phyloP scores from a whole-genome alignment of 306 rosid genomes.

The Quercus berberidifolia region DNA sequence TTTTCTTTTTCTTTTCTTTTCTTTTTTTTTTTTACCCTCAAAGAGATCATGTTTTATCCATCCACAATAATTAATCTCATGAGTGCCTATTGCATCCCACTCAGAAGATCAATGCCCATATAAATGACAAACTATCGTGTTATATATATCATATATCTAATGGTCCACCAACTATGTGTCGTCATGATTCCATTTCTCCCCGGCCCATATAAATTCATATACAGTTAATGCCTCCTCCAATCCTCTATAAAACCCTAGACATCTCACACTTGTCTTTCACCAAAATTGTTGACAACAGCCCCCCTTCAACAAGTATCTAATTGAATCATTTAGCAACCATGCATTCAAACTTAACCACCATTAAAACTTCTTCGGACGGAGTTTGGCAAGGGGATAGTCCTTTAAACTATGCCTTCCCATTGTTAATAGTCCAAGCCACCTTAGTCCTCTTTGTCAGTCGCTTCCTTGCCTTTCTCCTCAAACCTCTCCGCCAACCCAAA shows the following conservation, averaged over 20 bases:
- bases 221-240: not conserved
- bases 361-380: conserved; percentile 66
- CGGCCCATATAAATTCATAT: not conserved
- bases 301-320: not conserved
- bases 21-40: no score
- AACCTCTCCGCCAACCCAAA: conserved; percentile 87
- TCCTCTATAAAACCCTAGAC: not conserved
- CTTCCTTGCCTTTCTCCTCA: conserved; percentile 60
- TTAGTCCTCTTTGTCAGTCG: conserved; percentile 49
- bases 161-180: not conserved
- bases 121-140: not conserved
- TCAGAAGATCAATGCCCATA: not conserved
- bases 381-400: conserved; percentile 85
- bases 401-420: conserved; percentile 67
- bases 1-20: no score
- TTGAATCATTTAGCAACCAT: not conserved
- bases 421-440: conserved; percentile 54
- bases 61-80: no score
- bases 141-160: not conserved
- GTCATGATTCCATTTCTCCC: not conserved
- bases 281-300: not conserved
- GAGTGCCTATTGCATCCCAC: not conserved
- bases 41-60: no score
- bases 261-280: not conserved
- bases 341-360: conserved; percentile 51